These are phyloP conservation scores for Ascochyta rabiei DNA, from an alignment of 2,329 filamentous ascomycete species.

Conservation along the genomic window DNA sequence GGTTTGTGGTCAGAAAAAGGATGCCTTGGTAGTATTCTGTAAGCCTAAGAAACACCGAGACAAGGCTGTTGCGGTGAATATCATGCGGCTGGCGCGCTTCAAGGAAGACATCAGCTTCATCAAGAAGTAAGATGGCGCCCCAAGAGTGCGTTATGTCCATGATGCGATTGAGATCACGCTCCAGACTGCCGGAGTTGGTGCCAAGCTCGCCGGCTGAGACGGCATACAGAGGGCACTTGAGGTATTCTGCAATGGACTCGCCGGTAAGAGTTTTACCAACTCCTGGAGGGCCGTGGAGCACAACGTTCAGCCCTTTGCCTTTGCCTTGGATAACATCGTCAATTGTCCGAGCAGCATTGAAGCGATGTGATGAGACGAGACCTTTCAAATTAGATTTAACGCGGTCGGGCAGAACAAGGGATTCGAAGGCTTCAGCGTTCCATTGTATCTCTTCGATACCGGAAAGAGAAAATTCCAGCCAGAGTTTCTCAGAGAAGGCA, in stretches of 20 bases:
- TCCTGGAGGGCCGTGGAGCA: slow-evolving; percentile 79
- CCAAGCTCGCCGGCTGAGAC: slow-evolving; percentile 82
- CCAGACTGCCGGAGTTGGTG: slow-evolving; percentile 72
- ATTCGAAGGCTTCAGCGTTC: slow-evolving; percentile 83
- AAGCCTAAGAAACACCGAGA: slow-evolving; percentile 84
- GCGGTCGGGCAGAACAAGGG: slow-evolving; percentile 71
- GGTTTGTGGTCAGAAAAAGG: slow-evolving; percentile 86
- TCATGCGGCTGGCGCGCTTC: slow-evolving; percentile 84
- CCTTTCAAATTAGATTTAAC: slow-evolving; percentile 74
- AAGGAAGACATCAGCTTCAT: slow-evolving; percentile 69
- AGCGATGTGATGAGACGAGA: slow-evolving; percentile 83
- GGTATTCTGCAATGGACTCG: slow-evolving; percentile 82
- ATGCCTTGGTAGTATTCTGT: slow-evolving; percentile 94
- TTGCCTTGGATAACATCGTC: slow-evolving; percentile 77
- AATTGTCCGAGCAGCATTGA: slow-evolving; percentile 79
- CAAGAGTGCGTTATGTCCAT: slow-evolving; percentile 85
- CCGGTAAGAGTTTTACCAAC: slow-evolving; percentile 90
- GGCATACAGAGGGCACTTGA: slow-evolving; percentile 82
- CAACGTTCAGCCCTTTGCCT: slow-evolving; percentile 80
- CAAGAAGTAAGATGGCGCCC: slow-evolving; percentile 83
- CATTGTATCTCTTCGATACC: slow-evolving; percentile 80
- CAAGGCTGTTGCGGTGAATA: slow-evolving; percentile 82
- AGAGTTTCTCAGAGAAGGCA: slow-evolving; percentile 84
- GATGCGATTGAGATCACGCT: slow-evolving; percentile 80
- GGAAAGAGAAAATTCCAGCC: slow-evolving; percentile 85